phyloP scores from a whole-genome alignment of 1,139 yeast genomes.

The Blastobotrys buckinghamii region DNA sequence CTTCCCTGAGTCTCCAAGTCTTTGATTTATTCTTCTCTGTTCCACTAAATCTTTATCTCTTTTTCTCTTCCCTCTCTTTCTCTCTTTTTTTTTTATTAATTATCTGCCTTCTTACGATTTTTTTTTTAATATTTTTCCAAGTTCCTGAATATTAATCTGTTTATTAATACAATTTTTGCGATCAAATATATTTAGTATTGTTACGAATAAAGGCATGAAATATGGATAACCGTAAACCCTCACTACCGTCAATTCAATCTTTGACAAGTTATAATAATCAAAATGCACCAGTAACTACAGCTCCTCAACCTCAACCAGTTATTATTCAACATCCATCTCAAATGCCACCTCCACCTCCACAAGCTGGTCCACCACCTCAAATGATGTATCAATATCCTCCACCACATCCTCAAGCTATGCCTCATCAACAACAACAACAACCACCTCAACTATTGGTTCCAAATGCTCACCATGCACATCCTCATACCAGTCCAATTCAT shows the following conservation, averaged over 20 bases:
- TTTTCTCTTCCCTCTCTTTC: not conserved
- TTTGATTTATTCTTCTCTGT: no score
- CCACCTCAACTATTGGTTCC: not conserved
- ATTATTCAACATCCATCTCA: constrained; percentile 6
- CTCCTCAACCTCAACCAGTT: not conserved
- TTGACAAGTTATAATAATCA: not conserved
- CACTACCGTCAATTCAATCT: constrained; percentile 14
- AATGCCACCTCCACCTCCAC: constrained; percentile 1
- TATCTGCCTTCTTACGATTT: not conserved
- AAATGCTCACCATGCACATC: not conserved
- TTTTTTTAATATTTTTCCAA: not conserved
- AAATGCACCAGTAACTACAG: not conserved
- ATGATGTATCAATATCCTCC: not conserved
- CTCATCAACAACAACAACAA: not conserved
- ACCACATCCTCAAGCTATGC: not conserved
- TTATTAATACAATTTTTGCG: no score
- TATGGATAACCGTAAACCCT: constrained; percentile 2
- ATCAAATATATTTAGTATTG: no score
- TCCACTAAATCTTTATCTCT: no score
- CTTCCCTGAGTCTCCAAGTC: no score
- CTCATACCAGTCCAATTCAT: not conserved
- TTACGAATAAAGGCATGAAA: not conserved
- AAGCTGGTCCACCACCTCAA: constrained; percentile 1
- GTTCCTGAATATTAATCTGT: constrained; percentile 3
- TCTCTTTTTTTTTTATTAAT: not conserved